Percentiles rank a stretch among this genome's conserved stretches.
Conservation (phyloP, 2,329 filamentous ascomycete genomes). For the Trichoderma cornu-damae region DNA sequence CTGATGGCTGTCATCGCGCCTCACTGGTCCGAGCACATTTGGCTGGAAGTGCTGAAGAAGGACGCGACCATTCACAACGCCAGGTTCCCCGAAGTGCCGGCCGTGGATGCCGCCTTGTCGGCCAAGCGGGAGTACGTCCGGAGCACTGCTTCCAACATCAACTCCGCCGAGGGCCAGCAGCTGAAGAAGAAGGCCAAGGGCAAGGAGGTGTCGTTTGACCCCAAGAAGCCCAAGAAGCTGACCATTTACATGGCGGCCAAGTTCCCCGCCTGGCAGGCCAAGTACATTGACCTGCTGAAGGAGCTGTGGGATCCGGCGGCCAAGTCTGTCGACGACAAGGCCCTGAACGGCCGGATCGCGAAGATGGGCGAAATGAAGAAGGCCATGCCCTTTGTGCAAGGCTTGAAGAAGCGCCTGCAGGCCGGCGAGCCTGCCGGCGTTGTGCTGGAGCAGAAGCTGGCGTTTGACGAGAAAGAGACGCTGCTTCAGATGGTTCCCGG, state of each 20-base stretch:
- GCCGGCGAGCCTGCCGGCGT: slow-evolving; percentile 59
- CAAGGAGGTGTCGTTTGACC: slow-evolving; percentile 79
- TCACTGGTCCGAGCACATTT: slow-evolving; percentile 93
- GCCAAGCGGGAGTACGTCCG: slow-evolving; percentile 81
- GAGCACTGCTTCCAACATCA: slow-evolving; percentile 67
- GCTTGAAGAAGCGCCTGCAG: slow-evolving; percentile 75
- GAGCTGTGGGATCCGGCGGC: slow-evolving; percentile 60
- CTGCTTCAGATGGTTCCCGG: slow-evolving; percentile 73
- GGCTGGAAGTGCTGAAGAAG: slow-evolving; percentile 84
- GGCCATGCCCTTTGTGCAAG: slow-evolving; percentile 94
- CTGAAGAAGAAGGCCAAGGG: slow-evolving; percentile 91
- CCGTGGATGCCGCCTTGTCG: slow-evolving; percentile 60
- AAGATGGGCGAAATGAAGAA: slow-evolving; percentile 92
- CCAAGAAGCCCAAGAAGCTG: slow-evolving; percentile 85
- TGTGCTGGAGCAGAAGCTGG: slow-evolving; percentile 78
- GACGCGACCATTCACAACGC: slow-evolving; percentile 72
- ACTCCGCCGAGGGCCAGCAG: slow-evolving; percentile 72
- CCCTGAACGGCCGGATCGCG: slow-evolving; percentile 68
- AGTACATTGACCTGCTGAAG: slow-evolving; percentile 76
- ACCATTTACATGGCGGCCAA: slow-evolving; percentile 75
- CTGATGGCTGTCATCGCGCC: slow-evolving; percentile 80
- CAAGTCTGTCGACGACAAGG: slow-evolving; percentile 71
- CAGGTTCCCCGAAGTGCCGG: slow-evolving; percentile 51
- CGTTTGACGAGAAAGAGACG: slow-evolving; percentile 77
- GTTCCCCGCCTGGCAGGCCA: slow-evolving; percentile 87